Percentiles rank a stretch among this genome's conserved stretches.
phyloP scores from a whole-genome alignment of 495 filamentous ascomycete genomes.

The Echria macrotheca region DNA sequence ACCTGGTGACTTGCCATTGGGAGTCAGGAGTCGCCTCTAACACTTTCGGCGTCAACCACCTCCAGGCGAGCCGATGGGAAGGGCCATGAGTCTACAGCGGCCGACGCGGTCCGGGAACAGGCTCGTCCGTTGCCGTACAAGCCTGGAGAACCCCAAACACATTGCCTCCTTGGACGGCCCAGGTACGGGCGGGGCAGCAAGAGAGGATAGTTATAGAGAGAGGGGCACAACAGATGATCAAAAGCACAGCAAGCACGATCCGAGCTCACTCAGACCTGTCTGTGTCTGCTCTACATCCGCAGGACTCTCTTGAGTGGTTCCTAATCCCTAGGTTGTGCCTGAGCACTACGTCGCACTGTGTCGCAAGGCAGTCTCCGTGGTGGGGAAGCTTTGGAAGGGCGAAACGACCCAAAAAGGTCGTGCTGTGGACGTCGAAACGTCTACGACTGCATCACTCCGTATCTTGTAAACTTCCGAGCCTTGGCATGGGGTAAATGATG shows the following conservation, averaged over 20 bases:
- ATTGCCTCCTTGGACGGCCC: background rate
- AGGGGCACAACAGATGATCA: background rate
- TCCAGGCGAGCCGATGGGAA: background rate
- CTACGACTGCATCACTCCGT: slow-evolving; percentile 9
- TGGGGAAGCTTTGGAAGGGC: background rate
- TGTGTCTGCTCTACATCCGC: no score
- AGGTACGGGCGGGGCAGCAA: background rate
- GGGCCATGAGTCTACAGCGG: background rate
- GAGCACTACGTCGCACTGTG: slow-evolving; percentile 7
- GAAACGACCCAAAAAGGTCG: background rate
- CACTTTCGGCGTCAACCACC: slow-evolving; percentile 28
- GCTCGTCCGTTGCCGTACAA: no score
- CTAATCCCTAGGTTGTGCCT: background rate
- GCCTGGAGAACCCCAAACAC: slow-evolving; percentile 7
- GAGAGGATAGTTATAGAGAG: background rate
- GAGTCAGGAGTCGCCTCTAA: slow-evolving; percentile 22
- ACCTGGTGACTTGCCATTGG: no score
- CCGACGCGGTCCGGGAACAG: slow-evolving; percentile 2
- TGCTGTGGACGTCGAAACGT: slow-evolving; percentile 10
- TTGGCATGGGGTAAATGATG: slow-evolving; percentile 9
- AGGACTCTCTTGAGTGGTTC: background rate
- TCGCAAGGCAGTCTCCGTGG: background rate
- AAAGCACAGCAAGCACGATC: slow-evolving; percentile 2
- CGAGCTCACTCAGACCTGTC: slow-evolving; percentile 8
- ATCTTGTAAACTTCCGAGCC: slow-evolving; percentile 13